A percentile compares a stretch with the other conserved stretches of the same genome.
These are phyloP conservation scores for Nigrospora sphaerica DNA, from an alignment of 2,329 filamentous ascomycete species.

Conservation along the genomic window DNA sequence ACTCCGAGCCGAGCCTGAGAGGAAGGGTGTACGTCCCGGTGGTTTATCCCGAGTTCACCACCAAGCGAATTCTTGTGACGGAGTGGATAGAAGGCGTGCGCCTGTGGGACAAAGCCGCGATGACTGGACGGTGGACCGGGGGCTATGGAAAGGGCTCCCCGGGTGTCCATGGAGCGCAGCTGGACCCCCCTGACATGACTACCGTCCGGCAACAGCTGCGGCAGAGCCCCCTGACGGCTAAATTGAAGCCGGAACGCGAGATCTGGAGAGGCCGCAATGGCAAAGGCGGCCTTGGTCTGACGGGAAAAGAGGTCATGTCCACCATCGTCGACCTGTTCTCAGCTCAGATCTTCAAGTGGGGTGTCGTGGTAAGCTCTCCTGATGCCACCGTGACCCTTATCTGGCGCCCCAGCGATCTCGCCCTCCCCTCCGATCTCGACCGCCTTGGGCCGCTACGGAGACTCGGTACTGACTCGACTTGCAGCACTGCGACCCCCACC, in stretches of 20 bases:
- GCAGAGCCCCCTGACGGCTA: constrained; percentile 46
- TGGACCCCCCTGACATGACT: constrained; percentile 38
- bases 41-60: constrained; percentile 76
- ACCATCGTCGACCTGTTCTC: constrained; percentile 95
- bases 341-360: constrained; percentile 98
- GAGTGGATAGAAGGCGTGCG: constrained; percentile 97
- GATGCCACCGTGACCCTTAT: no score
- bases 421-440: no score
- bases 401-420: no score
- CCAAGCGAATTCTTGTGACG: constrained; percentile 79
- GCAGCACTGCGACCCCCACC: constrained; percentile 86
- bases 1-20: constrained; percentile 66
- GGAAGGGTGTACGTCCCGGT: constrained; percentile 82
- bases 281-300: constrained; percentile 77
- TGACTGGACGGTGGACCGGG: constrained; percentile 72
- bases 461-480: no score
- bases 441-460: no score
- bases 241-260: constrained; percentile 72
- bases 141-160: constrained; percentile 70
- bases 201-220: constrained; percentile 36
- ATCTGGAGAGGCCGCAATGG: constrained; percentile 68
- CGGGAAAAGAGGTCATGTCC: constrained; percentile 82
- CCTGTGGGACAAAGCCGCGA: constrained; percentile 83
- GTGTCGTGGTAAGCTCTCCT: constrained; percentile 48
- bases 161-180: constrained; percentile 61